These are phyloP conservation scores for Viridothelium virens DNA, from an alignment of 495 filamentous ascomycete genomes.

Conservation along the genomic window DNA sequence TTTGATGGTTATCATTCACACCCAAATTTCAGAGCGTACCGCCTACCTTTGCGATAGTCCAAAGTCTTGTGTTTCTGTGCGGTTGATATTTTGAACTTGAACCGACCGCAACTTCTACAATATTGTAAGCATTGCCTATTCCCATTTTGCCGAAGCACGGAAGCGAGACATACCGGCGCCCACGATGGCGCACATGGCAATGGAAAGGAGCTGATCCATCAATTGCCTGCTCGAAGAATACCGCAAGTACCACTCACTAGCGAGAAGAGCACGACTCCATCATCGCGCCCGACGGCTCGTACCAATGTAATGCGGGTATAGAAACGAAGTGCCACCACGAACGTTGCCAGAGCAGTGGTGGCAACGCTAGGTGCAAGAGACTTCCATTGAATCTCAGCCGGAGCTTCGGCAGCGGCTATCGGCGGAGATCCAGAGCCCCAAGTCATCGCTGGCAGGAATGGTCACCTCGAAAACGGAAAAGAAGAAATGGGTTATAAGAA, in stretches of 20 bases:
- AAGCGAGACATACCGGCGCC: slow-evolving; percentile 11
- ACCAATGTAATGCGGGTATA: slow-evolving; percentile 24
- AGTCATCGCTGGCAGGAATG: not conserved
- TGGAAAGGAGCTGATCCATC: slow-evolving; percentile 17
- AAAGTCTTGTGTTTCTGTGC: not conserved
- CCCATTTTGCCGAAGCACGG: not conserved
- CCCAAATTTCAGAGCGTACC: not conserved
- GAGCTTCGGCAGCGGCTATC: slow-evolving; percentile 6
- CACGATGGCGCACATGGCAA: slow-evolving; percentile 20
- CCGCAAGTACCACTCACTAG: slow-evolving; percentile 14
- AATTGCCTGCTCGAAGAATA: not conserved
- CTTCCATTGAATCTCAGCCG: slow-evolving; percentile 20
- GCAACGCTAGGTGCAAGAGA: slow-evolving; percentile 23
- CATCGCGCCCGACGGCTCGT: slow-evolving; percentile 25
- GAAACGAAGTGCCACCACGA: slow-evolving; percentile 25
- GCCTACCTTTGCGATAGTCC: slow-evolving; percentile 18
- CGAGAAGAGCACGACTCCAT: slow-evolving; percentile 28
- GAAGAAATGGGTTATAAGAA: not conserved
- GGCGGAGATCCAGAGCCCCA: slow-evolving; percentile 3
- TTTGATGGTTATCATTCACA: not conserved
- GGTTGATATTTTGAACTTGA: slow-evolving; percentile 3
- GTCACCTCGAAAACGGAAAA: not conserved
- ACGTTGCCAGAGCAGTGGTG: slow-evolving; percentile 14
- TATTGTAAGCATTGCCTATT: slow-evolving; percentile 10
- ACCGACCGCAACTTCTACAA: not conserved